phyloP scores from a whole-genome alignment of 345 rosid genomes.

The Nasturtium officinale region DNA sequence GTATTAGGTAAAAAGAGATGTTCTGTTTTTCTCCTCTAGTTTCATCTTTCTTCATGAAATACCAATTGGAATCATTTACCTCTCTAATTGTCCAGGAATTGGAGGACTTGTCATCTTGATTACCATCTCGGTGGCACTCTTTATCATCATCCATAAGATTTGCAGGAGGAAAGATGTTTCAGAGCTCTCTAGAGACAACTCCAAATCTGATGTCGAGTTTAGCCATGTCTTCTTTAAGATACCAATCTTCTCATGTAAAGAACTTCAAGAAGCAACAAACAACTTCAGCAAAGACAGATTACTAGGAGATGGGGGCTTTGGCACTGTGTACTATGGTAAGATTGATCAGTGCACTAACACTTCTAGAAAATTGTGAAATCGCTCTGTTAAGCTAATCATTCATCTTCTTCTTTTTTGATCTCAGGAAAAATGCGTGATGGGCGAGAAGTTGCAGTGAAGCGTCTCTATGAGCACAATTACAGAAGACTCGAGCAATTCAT shows the following conservation, averaged over 20 bases:
- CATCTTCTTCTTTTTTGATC: not conserved
- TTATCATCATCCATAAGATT: constrained; percentile 1
- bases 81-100: constrained; percentile 45
- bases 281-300: constrained; percentile 50
- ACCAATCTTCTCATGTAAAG: constrained; percentile 58
- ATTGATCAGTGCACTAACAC: not conserved
- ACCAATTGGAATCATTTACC: not conserved
- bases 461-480: constrained; percentile 59
- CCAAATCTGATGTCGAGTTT: constrained; percentile 48
- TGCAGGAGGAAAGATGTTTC: constrained; percentile 37
- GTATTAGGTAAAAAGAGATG: constrained; percentile 34
- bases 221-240: constrained; percentile 46
- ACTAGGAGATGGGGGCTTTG: constrained; percentile 79
- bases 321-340: constrained; percentile 71
- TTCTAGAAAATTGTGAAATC: not conserved
- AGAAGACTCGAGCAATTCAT: constrained; percentile 57
- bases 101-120: constrained; percentile 42
- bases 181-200: constrained; percentile 40
- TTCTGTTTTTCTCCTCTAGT: constrained; percentile 6
- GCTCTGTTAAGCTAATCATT: constrained; percentile 10
- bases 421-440: constrained; percentile 67
- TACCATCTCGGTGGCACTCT: constrained; percentile 27
- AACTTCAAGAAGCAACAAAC: constrained; percentile 67
- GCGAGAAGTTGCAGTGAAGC: constrained; percentile 73
- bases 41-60: constrained; percentile 10